Percentiles rank a stretch among this genome's conserved stretches.
phyloP scores from a whole-genome alignment of 768 basidiomycete species.

The Russula foetens region DNA sequence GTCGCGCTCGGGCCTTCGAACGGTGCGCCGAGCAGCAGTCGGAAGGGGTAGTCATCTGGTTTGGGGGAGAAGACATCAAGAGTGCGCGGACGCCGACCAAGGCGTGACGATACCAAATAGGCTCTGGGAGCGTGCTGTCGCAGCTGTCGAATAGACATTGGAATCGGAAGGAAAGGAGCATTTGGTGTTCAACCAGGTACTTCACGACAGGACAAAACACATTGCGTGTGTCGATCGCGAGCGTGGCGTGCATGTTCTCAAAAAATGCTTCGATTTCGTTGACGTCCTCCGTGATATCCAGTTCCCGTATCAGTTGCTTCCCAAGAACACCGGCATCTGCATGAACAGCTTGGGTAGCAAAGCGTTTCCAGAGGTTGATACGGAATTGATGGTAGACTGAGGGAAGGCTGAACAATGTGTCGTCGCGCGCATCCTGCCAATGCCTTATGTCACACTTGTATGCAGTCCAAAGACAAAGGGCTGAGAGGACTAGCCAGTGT shows the following conservation, averaged over 20 bases:
- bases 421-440: not conserved
- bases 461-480: not conserved
- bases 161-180: constrained; percentile 2
- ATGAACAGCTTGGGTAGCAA: not conserved
- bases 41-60: constrained; percentile 1
- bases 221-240: not conserved
- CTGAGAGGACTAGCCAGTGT: not conserved
- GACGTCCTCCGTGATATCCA: not conserved
- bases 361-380: not conserved
- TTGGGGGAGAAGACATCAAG: not conserved
- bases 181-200: not conserved
- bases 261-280: not conserved
- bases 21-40: not conserved
- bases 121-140: not conserved
- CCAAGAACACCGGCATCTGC: constrained; percentile 1
- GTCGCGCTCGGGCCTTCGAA: constrained; percentile 2
- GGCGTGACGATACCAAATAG: too few species aligned
- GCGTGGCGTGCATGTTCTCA: not conserved
- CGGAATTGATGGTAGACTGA: constrained; percentile 1
- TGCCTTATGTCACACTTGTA: not conserved
- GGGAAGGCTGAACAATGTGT: not conserved
- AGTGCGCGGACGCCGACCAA: too few species aligned
- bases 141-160: constrained; percentile 1
- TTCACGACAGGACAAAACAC: not conserved
- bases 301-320: not conserved